Evolutionary conservation across 2,329 filamentous ascomycete species (phyloP).

Genomic region (Penicillium sclerotigenum): DNA sequence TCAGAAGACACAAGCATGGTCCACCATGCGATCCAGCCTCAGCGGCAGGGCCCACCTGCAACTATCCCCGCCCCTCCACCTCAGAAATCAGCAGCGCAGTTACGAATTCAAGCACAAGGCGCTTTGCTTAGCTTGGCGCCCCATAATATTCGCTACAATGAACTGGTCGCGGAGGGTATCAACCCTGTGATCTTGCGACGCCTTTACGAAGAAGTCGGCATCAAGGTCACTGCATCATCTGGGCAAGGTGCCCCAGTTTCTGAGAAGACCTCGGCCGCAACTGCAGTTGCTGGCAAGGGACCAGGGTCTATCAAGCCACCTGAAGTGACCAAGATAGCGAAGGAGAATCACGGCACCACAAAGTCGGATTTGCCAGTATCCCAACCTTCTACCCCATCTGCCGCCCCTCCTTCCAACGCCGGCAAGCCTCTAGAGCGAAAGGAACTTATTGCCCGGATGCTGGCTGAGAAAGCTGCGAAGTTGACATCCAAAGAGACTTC

Average conservation of each 20-base stretch:
- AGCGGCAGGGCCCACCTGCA: slow-evolving; percentile 3
- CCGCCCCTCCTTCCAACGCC: slow-evolving; percentile 10
- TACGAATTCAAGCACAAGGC: slow-evolving; percentile 55
- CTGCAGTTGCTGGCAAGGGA: not conserved
- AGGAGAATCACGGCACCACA: not conserved
- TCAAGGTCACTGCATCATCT: slow-evolving; percentile 41
- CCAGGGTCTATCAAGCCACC: not conserved
- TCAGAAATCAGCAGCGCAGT: slow-evolving; percentile 33
- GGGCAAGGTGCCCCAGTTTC: not conserved
- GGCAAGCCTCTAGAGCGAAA: slow-evolving; percentile 62
- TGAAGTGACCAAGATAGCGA: not conserved
- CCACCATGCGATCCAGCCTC: slow-evolving; percentile 11
- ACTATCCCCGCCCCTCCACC: not conserved
- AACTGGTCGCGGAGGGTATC: slow-evolving; percentile 71
- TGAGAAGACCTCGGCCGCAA: not conserved
- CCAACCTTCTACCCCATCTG: slow-evolving; percentile 8
- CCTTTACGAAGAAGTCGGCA: slow-evolving; percentile 67
- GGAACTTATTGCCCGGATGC: slow-evolving; percentile 70
- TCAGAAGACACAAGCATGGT: slow-evolving; percentile 19
- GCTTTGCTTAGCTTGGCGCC: slow-evolving; percentile 62
- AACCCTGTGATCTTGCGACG: slow-evolving; percentile 59
- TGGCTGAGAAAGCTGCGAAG: slow-evolving; percentile 69
- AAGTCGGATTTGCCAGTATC: not conserved
- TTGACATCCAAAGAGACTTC: slow-evolving; percentile 18
- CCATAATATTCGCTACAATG: slow-evolving; percentile 68